Evolutionary conservation across 2,329 filamentous ascomycete species (phyloP).

Genomic region (Trichoderma sp.): DNA sequence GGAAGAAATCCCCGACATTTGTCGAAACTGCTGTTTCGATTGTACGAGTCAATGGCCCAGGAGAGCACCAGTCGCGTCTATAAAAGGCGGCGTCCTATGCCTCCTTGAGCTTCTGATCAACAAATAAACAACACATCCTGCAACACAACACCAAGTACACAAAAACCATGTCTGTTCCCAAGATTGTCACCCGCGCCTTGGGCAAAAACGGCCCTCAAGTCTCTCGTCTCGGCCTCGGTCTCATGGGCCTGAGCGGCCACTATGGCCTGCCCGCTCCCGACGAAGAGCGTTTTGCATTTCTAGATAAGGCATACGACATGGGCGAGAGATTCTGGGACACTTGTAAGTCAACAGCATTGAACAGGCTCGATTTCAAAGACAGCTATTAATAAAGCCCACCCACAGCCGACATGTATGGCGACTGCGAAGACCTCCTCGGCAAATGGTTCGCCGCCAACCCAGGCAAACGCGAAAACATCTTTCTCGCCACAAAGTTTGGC

Average conservation of each 20-base stretch:
- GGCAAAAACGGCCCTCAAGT: conserved; percentile 56
- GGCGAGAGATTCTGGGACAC: conserved; percentile 58
- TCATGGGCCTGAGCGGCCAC: conserved; percentile 50
- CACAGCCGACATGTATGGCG: conserved; percentile 46
- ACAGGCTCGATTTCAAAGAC: neutral
- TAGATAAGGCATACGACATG: conserved; percentile 53
- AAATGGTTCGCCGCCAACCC: conserved; percentile 51
- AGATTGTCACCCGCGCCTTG: conserved; percentile 35
- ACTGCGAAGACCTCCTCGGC: conserved; percentile 51
- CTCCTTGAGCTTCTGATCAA: neutral
- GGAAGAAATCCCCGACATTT: neutral
- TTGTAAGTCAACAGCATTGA: neutral
- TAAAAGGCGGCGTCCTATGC: neutral
- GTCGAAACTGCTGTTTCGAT: neutral
- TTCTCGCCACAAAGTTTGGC: conserved; percentile 48
- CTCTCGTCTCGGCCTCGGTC: conserved; percentile 54
- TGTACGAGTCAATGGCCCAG: neutral
- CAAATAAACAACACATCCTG: neutral
- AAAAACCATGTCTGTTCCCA: conserved; percentile 1
- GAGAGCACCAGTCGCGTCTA: neutral
- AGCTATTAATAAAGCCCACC: neutral
- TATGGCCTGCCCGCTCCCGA: conserved; percentile 48
- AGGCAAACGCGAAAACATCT: conserved; percentile 50
- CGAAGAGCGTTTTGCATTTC: conserved; percentile 51
- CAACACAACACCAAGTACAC: neutral